Evolutionary conservation across 176 grass and related monocot genomes (phyloP), one percentile per base, ranked within the genome.

Genomic region (Oryza brachyantha): DNA sequence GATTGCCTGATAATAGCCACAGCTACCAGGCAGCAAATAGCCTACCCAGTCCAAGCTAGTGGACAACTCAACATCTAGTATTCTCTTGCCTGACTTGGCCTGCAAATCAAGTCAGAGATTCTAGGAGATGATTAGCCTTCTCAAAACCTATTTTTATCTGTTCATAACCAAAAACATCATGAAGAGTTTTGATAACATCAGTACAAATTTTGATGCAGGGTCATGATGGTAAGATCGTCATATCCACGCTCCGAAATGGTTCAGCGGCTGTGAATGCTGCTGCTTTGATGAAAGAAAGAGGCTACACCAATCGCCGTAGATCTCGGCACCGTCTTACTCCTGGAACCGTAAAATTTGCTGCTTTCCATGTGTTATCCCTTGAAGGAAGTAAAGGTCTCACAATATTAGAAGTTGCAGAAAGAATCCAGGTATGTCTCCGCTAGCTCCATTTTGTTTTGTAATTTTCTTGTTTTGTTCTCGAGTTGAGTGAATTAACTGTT

Each of bases 321-420:
- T 86, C 87, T 76, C 88, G 96, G 16, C 96, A 99, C 72, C 85
- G 96, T 27, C 78, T 99, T 26, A 99, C 96, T 46, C 96, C 96
- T 72, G 96, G 96, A 82, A 99, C 96, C 6, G 96, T 99, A 58
- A 99, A 99, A 54, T 99, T 99, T 91, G 96, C 96, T 61, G 92
- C 96, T 60, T 99, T 95, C 84, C 86, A 99, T 95, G 92, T 99
- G 28, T 83, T 99, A 63, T 95, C 96, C 64, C 96, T 99, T 69
- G 96, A 99, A 74, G 96, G 96, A 58, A 87, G 88, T 41, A 79
- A 76, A 75, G 96, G 96, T 81, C 88, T 99, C 26, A 87, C 96
- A 1, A 95, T 99, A 77, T 75, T 99, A 57, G 92, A 95, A 91
- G 92, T 94, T 22, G 96, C 96, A 27, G 96, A 99, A 57, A 99